Conservation (phyloP, 2,329 filamentous ascomycete genomes). For the Zymoseptoria passerinii region DNA sequence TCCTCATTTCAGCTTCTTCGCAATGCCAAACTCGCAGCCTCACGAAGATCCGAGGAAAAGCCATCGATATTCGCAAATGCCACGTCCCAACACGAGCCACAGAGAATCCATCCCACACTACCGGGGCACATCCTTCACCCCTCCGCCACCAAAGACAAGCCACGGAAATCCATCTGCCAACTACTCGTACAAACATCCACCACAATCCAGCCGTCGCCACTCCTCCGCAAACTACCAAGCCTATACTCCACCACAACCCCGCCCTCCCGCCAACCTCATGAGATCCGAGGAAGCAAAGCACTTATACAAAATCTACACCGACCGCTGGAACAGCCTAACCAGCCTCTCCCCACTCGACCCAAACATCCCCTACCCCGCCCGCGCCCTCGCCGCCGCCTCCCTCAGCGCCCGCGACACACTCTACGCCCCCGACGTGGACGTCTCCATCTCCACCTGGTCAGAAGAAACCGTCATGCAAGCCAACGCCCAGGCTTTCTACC, state of each 20-base stretch:
- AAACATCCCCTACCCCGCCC: slow-evolving; percentile 25
- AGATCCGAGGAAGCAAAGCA: slow-evolving; percentile 21
- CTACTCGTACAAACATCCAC: slow-evolving; percentile 1
- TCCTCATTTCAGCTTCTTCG: slow-evolving; percentile 15
- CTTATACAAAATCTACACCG: slow-evolving; percentile 23
- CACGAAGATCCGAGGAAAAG: slow-evolving; percentile 9
- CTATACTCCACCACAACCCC: slow-evolving; percentile 12
- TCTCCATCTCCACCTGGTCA: slow-evolving; percentile 22
- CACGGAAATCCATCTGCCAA: not conserved
- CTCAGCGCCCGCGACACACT: slow-evolving; percentile 20
- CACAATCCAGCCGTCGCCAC: not conserved
- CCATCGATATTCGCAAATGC: slow-evolving; percentile 9
- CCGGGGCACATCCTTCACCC: not conserved
- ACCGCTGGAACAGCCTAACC: slow-evolving; percentile 24
- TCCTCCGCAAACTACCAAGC: slow-evolving; percentile 5
- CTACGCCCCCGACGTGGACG: slow-evolving; percentile 18
- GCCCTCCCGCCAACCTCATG: slow-evolving; percentile 18
- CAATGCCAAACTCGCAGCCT: slow-evolving; percentile 10
- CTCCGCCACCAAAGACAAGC: not conserved
- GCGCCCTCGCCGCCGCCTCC: slow-evolving; percentile 21
- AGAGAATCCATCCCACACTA: not conserved
- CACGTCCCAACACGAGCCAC: slow-evolving; percentile 4
- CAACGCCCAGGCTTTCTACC: slow-evolving; percentile 27
- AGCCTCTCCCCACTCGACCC: slow-evolving; percentile 17
- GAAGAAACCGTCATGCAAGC: slow-evolving; percentile 27